These are phyloP conservation scores for Heliamphora exappendiculata DNA, from an alignment of 148 eudicot species.

Conservation along the genomic window DNA sequence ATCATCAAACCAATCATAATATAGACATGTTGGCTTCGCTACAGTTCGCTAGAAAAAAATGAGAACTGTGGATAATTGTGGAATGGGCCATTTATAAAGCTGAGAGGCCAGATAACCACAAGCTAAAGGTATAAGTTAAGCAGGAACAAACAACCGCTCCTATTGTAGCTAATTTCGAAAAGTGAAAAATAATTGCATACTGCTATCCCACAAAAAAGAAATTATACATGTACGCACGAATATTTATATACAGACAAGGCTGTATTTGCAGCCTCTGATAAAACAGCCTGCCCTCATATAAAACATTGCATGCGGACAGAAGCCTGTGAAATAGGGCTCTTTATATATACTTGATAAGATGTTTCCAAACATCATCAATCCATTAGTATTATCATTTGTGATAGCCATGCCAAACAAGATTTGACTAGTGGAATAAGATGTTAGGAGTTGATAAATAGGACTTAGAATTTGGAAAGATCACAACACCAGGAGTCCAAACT, in stretches of 20 bases:
- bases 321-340: background rate
- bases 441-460: background rate
- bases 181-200: background rate
- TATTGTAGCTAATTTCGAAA: background rate
- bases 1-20: background rate
- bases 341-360: background rate
- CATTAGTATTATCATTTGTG: background rate
- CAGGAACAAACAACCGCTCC: too few relatives aligned
- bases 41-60: background rate
- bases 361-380: background rate
- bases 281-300: too few relatives aligned
- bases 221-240: background rate
- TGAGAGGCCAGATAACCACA: background rate
- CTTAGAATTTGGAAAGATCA: background rate
- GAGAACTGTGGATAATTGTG: background rate
- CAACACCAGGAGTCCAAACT: background rate
- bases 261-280: too few relatives aligned
- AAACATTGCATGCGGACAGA: too few relatives aligned
- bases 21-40: background rate
- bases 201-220: background rate
- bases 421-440: background rate
- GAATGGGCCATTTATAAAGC: background rate
- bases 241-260: background rate
- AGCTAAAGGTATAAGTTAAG: background rate
- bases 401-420: background rate